These are phyloP conservation scores for Barnettozyma sucrosica DNA, from an alignment of 805 yeast genomes.

Conservation along the genomic window DNA sequence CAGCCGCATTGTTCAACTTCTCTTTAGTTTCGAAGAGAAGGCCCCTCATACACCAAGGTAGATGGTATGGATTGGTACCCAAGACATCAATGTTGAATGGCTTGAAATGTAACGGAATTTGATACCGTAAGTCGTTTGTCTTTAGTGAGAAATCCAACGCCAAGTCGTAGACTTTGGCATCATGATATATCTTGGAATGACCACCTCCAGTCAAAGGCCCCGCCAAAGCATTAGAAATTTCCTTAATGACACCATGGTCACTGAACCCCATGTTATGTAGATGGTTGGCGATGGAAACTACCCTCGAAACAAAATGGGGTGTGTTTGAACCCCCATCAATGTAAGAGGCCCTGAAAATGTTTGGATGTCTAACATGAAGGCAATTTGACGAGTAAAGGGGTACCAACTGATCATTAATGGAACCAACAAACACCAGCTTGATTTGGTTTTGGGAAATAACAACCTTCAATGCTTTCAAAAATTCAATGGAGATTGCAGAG, in stretches of 20 bases:
- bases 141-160: slow-evolving; percentile 72
- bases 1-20: slow-evolving; percentile 31
- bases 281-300: slow-evolving; percentile 68
- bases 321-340: slow-evolving; percentile 77
- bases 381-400: slow-evolving; percentile 88
- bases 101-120: slow-evolving; percentile 30
- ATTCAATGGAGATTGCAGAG: slow-evolving; percentile 65
- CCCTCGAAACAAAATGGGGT: slow-evolving; percentile 70
- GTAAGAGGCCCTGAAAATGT: slow-evolving; percentile 82
- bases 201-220: slow-evolving; percentile 96
- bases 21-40: slow-evolving; percentile 59
- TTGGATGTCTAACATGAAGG: slow-evolving; percentile 80
- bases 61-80: slow-evolving; percentile 73
- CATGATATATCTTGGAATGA: slow-evolving; percentile 85
- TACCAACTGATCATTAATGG: slow-evolving; percentile 89
- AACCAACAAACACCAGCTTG: slow-evolving; percentile 77
- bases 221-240: slow-evolving; percentile 70
- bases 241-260: slow-evolving; percentile 84
- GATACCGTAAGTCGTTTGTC: slow-evolving; percentile 53
- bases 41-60: slow-evolving; percentile 93
- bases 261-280: slow-evolving; percentile 70
- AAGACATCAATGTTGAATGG: slow-evolving; percentile 58
- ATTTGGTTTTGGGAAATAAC: slow-evolving; percentile 59
- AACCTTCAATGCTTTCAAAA: slow-evolving; percentile 58
- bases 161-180: slow-evolving; percentile 73